phyloP scores from a whole-genome alignment of 768 basidiomycete genomes.

The Boletus tomentosulus region DNA sequence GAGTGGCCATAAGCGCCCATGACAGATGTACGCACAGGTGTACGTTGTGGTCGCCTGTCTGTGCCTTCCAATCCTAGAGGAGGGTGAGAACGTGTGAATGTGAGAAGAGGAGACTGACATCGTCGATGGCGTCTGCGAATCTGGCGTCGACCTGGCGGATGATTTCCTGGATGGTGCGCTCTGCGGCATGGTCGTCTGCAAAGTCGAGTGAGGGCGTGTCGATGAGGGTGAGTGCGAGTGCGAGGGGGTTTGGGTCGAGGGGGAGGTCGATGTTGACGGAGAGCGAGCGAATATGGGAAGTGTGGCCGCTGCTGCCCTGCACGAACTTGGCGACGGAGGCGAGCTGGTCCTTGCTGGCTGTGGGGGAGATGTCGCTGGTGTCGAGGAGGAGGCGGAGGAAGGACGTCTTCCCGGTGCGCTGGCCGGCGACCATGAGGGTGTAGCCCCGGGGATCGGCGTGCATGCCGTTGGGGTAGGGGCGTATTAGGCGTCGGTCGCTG shows the following conservation, averaged over 20 bases:
- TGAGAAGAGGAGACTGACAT: slow-evolving; percentile 48
- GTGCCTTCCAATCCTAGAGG: slow-evolving; percentile 65
- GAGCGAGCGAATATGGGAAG: slow-evolving; percentile 65
- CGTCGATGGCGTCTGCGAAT: slow-evolving; percentile 69
- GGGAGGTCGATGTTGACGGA: slow-evolving; percentile 69
- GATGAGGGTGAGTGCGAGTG: slow-evolving; percentile 65
- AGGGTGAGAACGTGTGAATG: slow-evolving; percentile 17
- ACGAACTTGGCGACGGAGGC: slow-evolving; percentile 79
- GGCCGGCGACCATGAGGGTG: slow-evolving; percentile 80
- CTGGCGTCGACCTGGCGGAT: slow-evolving; percentile 68
- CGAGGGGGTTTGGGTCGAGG: slow-evolving; percentile 42
- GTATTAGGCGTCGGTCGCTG: slow-evolving; percentile 26
- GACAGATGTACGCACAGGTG: slow-evolving; percentile 57
- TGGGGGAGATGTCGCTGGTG: slow-evolving; percentile 63
- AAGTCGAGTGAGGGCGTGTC: slow-evolving; percentile 83
- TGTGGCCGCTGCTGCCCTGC: slow-evolving; percentile 68
- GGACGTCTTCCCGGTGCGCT: slow-evolving; percentile 81
- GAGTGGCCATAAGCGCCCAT: slow-evolving; percentile 30
- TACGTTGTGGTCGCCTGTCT: slow-evolving; percentile 70
- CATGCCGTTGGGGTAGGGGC: slow-evolving; percentile 10
- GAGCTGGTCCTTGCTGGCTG: slow-evolving; percentile 69
- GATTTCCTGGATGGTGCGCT: slow-evolving; percentile 63
- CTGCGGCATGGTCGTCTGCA: slow-evolving; percentile 57
- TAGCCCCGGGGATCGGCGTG: slow-evolving; percentile 34
- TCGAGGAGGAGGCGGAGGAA: slow-evolving; percentile 84